phyloP scores from a whole-genome alignment of 2,329 filamentous ascomycete genomes.

The Sphaerulina vaccinii region DNA sequence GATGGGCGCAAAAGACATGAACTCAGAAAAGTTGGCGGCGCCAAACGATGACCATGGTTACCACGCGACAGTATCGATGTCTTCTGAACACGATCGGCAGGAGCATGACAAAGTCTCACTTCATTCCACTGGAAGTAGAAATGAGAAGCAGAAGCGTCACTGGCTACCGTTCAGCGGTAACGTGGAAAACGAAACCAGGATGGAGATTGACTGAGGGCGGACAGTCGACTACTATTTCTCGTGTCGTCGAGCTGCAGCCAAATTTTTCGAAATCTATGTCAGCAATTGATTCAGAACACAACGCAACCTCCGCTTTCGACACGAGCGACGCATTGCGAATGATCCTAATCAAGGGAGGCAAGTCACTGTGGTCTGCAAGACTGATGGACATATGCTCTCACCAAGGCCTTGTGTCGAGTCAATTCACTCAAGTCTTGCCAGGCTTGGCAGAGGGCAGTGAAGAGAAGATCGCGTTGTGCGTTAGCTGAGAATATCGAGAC shows the following conservation, averaged over 20 bases:
- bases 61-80: conserved; percentile 7
- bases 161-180: conserved; percentile 2
- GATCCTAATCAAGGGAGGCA: no score
- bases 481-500: no score
- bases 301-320: no score
- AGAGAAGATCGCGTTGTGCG: no score
- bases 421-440: no score
- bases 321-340: no score
- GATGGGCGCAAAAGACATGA: background rate
- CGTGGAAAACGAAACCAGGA: background rate
- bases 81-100: conserved; percentile 7
- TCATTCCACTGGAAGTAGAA: conserved; percentile 5
- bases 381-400: no score
- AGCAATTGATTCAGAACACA: background rate
- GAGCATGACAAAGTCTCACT: conserved; percentile 1
- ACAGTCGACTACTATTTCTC: background rate
- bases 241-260: no score
- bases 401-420: no score
- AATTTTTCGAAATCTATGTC: background rate
- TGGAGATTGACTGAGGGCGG: conserved; percentile 8
- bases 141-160: conserved; percentile 4
- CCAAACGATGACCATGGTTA: conserved; percentile 1
- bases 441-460: no score
- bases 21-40: background rate
- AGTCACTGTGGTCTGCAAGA: no score